Evolutionary conservation across 495 filamentous ascomycete genomes (phyloP).

Genomic region (Aspergillus carlsbadensis): DNA sequence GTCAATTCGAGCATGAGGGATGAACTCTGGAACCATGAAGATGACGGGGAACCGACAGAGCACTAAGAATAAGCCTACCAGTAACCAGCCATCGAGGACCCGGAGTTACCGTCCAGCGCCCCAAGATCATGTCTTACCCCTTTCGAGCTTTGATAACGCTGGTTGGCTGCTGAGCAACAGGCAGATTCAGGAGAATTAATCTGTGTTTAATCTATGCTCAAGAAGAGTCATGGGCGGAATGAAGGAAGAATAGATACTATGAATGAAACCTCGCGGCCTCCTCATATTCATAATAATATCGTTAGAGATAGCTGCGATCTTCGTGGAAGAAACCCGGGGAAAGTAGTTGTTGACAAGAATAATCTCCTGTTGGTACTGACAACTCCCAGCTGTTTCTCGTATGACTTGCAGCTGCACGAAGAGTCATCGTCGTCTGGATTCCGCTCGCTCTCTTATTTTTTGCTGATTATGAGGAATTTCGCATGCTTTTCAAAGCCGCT

Average conservation of each 20-base stretch:
- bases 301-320: neutral
- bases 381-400: conserved; percentile 6
- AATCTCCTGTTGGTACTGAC: neutral
- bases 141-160: conserved; percentile 13
- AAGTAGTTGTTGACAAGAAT: neutral
- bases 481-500: conserved; percentile 8
- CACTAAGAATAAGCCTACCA: neutral
- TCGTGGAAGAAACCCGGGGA: neutral
- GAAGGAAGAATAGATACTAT: neutral
- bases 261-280: neutral
- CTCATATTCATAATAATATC: conserved; percentile 4
- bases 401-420: conserved; percentile 28
- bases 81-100: conserved; percentile 7
- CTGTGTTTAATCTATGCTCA: conserved; percentile 14
- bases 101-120: conserved; percentile 16
- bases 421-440: conserved; percentile 14
- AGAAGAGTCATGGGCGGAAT: neutral
- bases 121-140: conserved; percentile 25
- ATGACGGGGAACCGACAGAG: neutral
- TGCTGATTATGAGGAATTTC: conserved; percentile 11
- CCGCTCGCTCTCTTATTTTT: neutral
- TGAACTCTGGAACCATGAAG: neutral
- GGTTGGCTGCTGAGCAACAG: conserved; percentile 20
- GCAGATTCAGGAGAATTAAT: conserved; percentile 23
- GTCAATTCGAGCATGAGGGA: neutral